Conservation (phyloP, 495 filamentous ascomycete genomes). For the Aspergillus cristatus region DNA sequence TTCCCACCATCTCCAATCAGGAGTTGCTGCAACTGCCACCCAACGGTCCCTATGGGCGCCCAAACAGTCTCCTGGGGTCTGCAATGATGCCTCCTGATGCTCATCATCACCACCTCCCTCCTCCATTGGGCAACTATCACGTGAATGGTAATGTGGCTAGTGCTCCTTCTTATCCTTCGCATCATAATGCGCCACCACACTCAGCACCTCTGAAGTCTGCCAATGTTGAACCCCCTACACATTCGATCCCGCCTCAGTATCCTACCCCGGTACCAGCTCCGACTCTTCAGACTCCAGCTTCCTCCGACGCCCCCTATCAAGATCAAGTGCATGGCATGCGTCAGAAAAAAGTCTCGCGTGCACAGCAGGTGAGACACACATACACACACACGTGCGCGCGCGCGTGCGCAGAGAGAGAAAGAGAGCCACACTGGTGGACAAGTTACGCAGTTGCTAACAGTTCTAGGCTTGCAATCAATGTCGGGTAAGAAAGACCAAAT, state of each 20-base stretch:
- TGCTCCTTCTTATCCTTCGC: conserved; percentile 27
- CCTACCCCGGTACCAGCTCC: conserved; percentile 17
- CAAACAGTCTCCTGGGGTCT: conserved; percentile 23
- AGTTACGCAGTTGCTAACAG: background rate
- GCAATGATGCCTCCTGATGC: conserved; percentile 19
- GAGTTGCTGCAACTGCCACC: conserved; percentile 32
- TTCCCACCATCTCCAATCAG: conserved; percentile 23
- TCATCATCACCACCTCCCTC: conserved; percentile 16
- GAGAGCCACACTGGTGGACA: background rate
- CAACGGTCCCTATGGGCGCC: conserved; percentile 28
- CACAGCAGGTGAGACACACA: conserved; percentile 25
- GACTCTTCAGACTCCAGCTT: conserved; percentile 16
- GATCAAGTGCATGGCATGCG: conserved; percentile 27
- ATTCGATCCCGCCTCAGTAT: conserved; percentile 21
- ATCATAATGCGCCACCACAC: conserved; percentile 28
- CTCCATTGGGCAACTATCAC: conserved; percentile 17
- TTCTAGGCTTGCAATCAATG: conserved; percentile 51
- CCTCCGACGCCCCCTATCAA: conserved; percentile 27
- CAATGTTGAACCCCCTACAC: conserved; percentile 19
- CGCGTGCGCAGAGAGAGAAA: too few relatives aligned
- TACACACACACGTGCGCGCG: too few relatives aligned
- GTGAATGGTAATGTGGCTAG: conserved; percentile 30
- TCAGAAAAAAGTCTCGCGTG: conserved; percentile 33
- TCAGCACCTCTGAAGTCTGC: conserved; percentile 21
- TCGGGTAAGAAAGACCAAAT: conserved; percentile 52